These are phyloP conservation scores for Bacidia rubella DNA, from an alignment of 495 filamentous ascomycete species.

Conservation along the genomic window DNA sequence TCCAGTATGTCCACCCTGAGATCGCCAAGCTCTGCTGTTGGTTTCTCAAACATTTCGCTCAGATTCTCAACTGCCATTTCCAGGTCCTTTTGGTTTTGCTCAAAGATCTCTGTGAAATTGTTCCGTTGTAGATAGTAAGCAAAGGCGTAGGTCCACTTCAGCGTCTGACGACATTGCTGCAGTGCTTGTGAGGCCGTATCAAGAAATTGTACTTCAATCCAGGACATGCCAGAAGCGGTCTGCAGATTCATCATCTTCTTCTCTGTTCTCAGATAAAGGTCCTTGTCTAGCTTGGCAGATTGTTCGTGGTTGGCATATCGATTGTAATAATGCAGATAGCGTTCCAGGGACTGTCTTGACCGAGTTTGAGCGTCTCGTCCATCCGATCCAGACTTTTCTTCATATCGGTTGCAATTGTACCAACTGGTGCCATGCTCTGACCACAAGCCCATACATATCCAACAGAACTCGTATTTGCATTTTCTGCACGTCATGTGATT, in stretches of 20 bases:
- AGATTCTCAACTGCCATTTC: conserved; percentile 93
- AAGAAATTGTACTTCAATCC: conserved; percentile 98
- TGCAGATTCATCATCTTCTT: conserved; percentile 98
- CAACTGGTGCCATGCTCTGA: conserved; percentile 98
- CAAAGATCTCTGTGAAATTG: conserved; percentile 93
- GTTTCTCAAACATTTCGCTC: conserved; percentile 96
- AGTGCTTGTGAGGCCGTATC: conserved; percentile 84
- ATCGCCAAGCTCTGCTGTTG: conserved; percentile 63
- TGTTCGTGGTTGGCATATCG: conserved; percentile 98
- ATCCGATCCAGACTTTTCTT: conserved; percentile 85
- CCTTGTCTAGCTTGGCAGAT: conserved; percentile 91
- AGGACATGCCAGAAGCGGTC: conserved; percentile 84
- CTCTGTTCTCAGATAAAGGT: conserved; percentile 89
- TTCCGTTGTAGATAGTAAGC: conserved; percentile 91
- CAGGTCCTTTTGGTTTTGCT: conserved; percentile 96
- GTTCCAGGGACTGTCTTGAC: conserved; percentile 76
- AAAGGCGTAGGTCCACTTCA: conserved; percentile 99
- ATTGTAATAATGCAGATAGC: conserved; percentile 97
- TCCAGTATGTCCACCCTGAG: conserved; percentile 97
- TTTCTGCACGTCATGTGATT: conserved; percentile 99
- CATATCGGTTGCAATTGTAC: conserved; percentile 98
- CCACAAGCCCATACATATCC: conserved; percentile 99
- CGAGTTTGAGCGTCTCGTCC: conserved; percentile 82
- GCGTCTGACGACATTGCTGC: conserved; percentile 87
- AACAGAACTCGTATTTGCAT: conserved; percentile 97